Conservation (phyloP, 805 yeast species). For the Candida hungchunana region DNA sequence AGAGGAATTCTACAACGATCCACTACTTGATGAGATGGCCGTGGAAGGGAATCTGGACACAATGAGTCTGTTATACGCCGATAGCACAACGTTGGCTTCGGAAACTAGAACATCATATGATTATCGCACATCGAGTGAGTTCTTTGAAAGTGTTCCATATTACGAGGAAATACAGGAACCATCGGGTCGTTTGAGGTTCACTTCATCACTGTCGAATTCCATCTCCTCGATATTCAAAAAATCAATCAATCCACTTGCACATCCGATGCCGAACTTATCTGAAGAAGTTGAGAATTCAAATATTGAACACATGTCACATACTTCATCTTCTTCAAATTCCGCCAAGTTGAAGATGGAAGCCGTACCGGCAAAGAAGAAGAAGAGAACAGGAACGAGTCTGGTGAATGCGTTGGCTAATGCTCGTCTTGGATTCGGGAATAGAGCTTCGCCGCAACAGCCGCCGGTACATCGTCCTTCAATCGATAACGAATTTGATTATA, state of each 20-base stretch:
- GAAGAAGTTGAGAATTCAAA: constrained; percentile 19
- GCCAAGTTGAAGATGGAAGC: constrained; percentile 17
- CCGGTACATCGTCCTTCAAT: background rate
- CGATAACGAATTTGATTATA: constrained; percentile 17
- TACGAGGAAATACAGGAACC: constrained; percentile 5
- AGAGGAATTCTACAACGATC: constrained; percentile 15
- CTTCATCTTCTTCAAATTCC: no score
- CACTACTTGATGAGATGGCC: constrained; percentile 16
- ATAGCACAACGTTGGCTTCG: constrained; percentile 22
- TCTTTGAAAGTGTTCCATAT: constrained; percentile 35
- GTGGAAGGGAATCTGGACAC: constrained; percentile 4
- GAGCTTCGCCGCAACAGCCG: background rate
- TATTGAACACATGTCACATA: constrained; percentile 14
- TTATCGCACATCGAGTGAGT: constrained; percentile 39
- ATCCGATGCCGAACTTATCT: constrained; percentile 13
- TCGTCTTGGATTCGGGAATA: constrained; percentile 19
- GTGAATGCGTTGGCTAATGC: constrained; percentile 24
- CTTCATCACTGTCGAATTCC: constrained; percentile 21
- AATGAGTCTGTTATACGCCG: constrained; percentile 17
- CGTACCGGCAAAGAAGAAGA: constrained; percentile 16
- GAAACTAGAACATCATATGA: constrained; percentile 30
- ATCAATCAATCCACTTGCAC: constrained; percentile 28
- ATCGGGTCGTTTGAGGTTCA: constrained; percentile 14
- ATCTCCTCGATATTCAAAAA: constrained; percentile 25
- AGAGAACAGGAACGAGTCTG: constrained; percentile 18